Evolutionary conservation across 1,284 basidiomycete species (phyloP), one percentile per base, ranked within the genome.

Genomic region (Gymnopus androsaceus): DNA sequence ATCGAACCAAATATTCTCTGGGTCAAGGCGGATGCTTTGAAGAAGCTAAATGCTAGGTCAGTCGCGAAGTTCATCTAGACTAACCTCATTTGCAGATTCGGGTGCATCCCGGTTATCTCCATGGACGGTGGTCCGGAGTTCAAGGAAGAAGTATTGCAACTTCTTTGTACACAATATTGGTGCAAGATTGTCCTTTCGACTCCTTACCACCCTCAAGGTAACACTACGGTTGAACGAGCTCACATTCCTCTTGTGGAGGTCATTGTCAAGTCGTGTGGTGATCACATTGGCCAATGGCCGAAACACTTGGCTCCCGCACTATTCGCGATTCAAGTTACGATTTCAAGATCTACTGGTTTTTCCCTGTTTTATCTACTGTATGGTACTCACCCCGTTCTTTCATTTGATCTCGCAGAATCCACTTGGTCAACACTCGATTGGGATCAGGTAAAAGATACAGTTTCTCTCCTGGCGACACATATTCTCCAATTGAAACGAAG

Each of bases 91-190:
- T 70, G 66, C 53, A 49, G 69, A 0, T 73, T 64, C 46, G 62
- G 64, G 1, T 66, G 63, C 30, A 59, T 70, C 0, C 64, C 64
- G 0, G 52, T 63, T 8, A 58, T 69, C 12, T 49, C 66, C 0
- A 61, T 67, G 6, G 70, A 74, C 40, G 65, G 65, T 8, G 69
- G 72, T 0, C 36, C 66, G 0, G 68, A 72, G 49, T 69, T 72
- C 49, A 62, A 65, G 36, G 66, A 57, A 4, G 69, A 64, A 14
- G 66, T 57, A 11, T 2, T 63, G 0, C 38, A 66, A 4, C 36
- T 64, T 0, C 59, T 75, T 0, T 50, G 51, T 5, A 53, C 58
- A 8, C 61, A 63, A n/a, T 72, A 72, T 40, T 41, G 57, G 1
- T 61, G 71, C 25, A 51, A 41, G 0, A 54, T 67, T 3, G 63